phyloP scores from a whole-genome alignment of 257 asterid species.

The Solanum gandarillasii region DNA sequence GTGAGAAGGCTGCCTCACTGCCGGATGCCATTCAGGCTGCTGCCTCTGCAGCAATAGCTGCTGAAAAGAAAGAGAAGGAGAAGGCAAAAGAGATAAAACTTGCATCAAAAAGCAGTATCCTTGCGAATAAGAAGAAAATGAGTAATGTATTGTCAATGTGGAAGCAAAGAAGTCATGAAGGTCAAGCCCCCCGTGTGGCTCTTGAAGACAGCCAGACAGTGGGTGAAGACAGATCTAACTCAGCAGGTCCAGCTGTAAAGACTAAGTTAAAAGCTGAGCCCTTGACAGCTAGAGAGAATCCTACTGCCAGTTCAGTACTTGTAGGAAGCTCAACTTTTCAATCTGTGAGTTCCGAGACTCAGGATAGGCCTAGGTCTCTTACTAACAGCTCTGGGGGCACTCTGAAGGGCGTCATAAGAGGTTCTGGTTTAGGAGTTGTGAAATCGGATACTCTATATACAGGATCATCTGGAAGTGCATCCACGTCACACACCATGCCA shows the following conservation, averaged over 20 bases:
- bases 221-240: constrained; percentile 47
- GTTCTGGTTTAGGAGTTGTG: constrained; percentile 83
- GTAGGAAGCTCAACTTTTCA: constrained; percentile 22
- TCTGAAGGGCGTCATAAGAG: constrained; percentile 77
- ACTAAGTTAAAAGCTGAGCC: constrained; percentile 46
- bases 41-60: constrained; percentile 94
- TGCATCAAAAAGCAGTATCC: constrained; percentile 84
- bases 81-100: constrained; percentile 73
- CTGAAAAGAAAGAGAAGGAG: constrained; percentile 96
- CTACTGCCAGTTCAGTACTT: constrained; percentile 21
- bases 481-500: constrained; percentile 23
- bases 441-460: constrained; percentile 58
- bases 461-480: constrained; percentile 39
- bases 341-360: constrained; percentile 41
- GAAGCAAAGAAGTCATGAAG: constrained; percentile 96
- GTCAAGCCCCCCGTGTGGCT: constrained; percentile 86
- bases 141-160: constrained; percentile 86
- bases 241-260: constrained; percentile 36
- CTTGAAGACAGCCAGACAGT: constrained; percentile 46
- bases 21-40: constrained; percentile 98
- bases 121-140: constrained; percentile 97
- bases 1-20: constrained; percentile 70
- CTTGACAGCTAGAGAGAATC: constrained; percentile 25
- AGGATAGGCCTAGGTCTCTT: constrained; percentile 44
- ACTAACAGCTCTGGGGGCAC: constrained; percentile 52